Evolutionary conservation across 305 asterid species (phyloP), one percentile per base, ranked within the genome.

Genomic region (Fraxinus ornus): DNA sequence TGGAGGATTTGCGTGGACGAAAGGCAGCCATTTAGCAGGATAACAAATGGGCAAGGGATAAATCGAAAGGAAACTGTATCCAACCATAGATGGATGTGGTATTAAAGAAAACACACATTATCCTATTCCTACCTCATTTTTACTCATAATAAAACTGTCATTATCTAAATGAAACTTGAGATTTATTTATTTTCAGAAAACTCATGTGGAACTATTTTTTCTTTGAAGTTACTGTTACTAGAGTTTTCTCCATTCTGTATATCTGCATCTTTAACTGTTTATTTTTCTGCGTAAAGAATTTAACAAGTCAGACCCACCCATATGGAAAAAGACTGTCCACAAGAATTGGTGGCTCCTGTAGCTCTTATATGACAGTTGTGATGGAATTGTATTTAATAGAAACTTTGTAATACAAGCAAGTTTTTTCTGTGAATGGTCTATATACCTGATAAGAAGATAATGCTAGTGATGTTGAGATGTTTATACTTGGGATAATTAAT

Each of bases 341-440:
- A 85, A 88, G 88, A 90, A 88, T 79, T 80, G 87, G 98, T 93
- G 99, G 98, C 89, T 89, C 85, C 84, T 89, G 88, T 89, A 83
- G 82, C 87, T 83, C 86, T 78, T 1, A 76, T 52, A 30, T 72
- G 73, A 62, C 85, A 74, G 77, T 83, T 83, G 81, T 86, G 75
- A 35, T 83, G 76, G 82, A 81, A 72, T 78, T 84, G 72, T 88
- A 83, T 77, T 84, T 90, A 86, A 84, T 84, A 73, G 70, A 68
- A 86, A 81, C 76, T 88, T 83, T 75, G 78, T 8, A 21, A 80
- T 26, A 83, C 87, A 52, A 83, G 70, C 83, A 75, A 79, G 66
- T 52, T 78, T 82, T 80, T 79, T 79, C 82, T 60, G 41, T 64
- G 87, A 82, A 85, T 76, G 83, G 87, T 86, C 85, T 75, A 52